Evolutionary conservation across 2,329 filamentous ascomycete species (phyloP).

Genomic region (Fusarium sp.): DNA sequence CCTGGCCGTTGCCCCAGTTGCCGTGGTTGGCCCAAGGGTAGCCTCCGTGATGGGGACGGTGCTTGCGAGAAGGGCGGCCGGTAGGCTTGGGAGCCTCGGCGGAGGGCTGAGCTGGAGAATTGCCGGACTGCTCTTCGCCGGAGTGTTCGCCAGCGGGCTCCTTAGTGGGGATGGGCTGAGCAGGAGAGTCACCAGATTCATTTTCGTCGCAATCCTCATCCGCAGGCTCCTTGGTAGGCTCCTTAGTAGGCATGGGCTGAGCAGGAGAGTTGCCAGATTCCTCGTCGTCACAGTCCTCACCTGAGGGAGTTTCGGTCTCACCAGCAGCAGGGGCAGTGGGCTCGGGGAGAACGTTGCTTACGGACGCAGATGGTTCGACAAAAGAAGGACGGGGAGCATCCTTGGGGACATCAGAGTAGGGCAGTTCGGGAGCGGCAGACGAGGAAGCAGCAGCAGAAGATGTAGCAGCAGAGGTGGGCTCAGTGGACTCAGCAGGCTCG

Average conservation of each 20-base stretch:
- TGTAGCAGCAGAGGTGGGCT: not conserved
- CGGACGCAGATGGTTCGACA: too few species aligned
- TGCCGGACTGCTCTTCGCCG: conserved; percentile 18
- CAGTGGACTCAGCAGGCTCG: not conserved
- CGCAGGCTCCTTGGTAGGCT: conserved; percentile 7
- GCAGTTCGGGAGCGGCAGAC: too few species aligned
- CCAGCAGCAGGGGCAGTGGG: too few species aligned
- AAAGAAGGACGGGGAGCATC: too few species aligned
- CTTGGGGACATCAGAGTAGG: too few species aligned
- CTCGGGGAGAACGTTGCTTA: too few species aligned
- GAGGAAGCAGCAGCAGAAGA: too few species aligned
- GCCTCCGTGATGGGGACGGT: conserved; percentile 23
- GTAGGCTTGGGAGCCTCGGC: conserved; percentile 26
- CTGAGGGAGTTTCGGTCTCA: too few species aligned
- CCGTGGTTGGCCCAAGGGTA: conserved; percentile 8
- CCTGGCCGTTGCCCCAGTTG: not conserved
- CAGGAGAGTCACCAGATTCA: not conserved
- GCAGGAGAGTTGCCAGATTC: too few species aligned
- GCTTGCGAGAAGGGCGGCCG: conserved; percentile 24
- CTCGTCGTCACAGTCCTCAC: too few species aligned
- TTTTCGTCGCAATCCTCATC: too few species aligned
- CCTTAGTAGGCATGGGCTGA: too few species aligned
- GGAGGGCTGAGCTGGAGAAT: conserved; percentile 6
- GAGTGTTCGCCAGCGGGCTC: conserved; percentile 16
- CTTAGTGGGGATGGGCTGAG: conserved; percentile 4